These are phyloP conservation scores for Macrotyloma uniflorum DNA, from an alignment of 306 rosid genomes.

Conservation along the genomic window DNA sequence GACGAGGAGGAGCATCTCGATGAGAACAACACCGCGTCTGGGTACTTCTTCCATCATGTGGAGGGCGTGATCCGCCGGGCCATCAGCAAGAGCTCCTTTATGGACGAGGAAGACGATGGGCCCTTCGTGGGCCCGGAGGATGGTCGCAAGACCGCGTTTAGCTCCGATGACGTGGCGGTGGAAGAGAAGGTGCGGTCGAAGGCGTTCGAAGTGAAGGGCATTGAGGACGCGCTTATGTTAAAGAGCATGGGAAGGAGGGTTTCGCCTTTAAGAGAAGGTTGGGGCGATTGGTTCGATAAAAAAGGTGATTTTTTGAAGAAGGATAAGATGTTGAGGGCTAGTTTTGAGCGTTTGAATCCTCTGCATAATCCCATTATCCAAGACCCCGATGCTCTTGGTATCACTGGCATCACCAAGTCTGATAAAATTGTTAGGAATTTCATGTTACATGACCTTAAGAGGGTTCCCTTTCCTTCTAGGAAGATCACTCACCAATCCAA, in stretches of 20 bases:
- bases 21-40: slow-evolving; percentile 48
- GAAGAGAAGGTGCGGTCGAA: slow-evolving; percentile 68
- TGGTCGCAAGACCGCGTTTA: slow-evolving; percentile 58
- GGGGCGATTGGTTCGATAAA: slow-evolving; percentile 95
- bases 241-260: slow-evolving; percentile 52
- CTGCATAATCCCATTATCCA: slow-evolving; percentile 70
- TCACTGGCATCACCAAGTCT: slow-evolving; percentile 56
- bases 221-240: slow-evolving; percentile 86
- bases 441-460: slow-evolving; percentile 55
- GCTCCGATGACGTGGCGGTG: slow-evolving; percentile 82
- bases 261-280: slow-evolving; percentile 85
- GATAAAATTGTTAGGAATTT: slow-evolving; percentile 65
- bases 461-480: slow-evolving; percentile 45
- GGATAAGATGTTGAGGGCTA: slow-evolving; percentile 80
- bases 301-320: slow-evolving; percentile 76
- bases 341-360: slow-evolving; percentile 73
- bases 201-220: slow-evolving; percentile 48
- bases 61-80: slow-evolving; percentile 68
- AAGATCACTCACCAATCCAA: background rate
- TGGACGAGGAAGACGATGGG: slow-evolving; percentile 39
- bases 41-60: slow-evolving; percentile 67
- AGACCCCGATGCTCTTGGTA: slow-evolving; percentile 75
- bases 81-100: slow-evolving; percentile 46
- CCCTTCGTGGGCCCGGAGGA: slow-evolving; percentile 54
- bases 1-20: slow-evolving; percentile 59